These are phyloP conservation scores for Lactarius sanguifluus DNA, from an alignment of 768 basidiomycete species.

Conservation along the genomic window DNA sequence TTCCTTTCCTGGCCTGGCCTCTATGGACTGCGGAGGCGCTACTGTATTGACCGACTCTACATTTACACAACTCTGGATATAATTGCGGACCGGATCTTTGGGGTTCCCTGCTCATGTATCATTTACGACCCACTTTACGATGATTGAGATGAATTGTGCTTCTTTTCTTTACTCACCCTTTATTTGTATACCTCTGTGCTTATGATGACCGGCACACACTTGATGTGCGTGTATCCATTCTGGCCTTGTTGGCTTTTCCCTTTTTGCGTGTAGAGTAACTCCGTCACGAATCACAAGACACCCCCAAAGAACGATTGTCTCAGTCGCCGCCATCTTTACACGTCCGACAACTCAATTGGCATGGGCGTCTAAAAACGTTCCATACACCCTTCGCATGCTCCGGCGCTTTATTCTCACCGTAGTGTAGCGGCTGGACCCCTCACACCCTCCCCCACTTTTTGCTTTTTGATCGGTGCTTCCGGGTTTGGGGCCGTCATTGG, in stretches of 20 bases:
- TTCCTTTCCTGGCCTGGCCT: slow-evolving; percentile 5
- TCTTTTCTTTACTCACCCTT: background rate
- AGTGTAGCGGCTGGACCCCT: background rate
- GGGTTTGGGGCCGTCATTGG: background rate
- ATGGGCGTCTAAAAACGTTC: background rate
- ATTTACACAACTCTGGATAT: background rate
- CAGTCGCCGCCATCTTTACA: background rate
- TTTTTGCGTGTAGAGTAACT: slow-evolving; percentile 1
- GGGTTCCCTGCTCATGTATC: background rate
- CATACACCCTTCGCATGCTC: no score
- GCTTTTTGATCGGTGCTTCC: background rate
- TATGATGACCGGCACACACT: slow-evolving; percentile 12
- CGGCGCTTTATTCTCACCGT: background rate
- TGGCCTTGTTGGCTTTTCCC: background rate
- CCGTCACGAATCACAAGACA: slow-evolving; percentile 1
- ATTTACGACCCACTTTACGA: slow-evolving; percentile 14
- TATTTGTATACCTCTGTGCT: slow-evolving; percentile 7
- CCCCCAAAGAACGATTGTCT: background rate
- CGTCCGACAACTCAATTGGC: background rate
- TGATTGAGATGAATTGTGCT: background rate
- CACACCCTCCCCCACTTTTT: background rate
- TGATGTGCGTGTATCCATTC: slow-evolving; percentile 16
- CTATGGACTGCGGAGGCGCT: slow-evolving; percentile 3
- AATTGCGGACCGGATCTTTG: background rate
- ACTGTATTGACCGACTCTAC: background rate